Percentiles rank a stretch among this genome's conserved stretches.
These are phyloP conservation scores for Tilletia indica DNA, from an alignment of 1,284 basidiomycete genomes.

Conservation along the genomic window DNA sequence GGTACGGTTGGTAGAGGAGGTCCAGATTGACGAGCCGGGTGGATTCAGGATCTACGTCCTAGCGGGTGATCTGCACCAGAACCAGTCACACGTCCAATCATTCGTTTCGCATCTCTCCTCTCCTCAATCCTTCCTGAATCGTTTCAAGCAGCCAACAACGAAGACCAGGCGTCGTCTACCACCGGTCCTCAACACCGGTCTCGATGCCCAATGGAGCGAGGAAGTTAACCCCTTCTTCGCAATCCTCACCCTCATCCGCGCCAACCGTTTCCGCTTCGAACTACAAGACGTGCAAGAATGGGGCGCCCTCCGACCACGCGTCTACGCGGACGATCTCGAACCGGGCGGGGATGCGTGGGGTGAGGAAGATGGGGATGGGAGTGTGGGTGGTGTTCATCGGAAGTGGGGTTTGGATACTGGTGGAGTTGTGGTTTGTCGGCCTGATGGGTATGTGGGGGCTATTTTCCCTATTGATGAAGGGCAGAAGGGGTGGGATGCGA, in stretches of 20 bases:
- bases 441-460: constrained; percentile 71
- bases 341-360: constrained; percentile 51
- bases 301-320: constrained; percentile 57
- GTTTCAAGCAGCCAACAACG: constrained; percentile 31
- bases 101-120: constrained; percentile 36
- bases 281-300: constrained; percentile 44
- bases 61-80: constrained; percentile 61
- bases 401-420: constrained; percentile 64
- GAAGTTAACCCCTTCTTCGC: constrained; percentile 55
- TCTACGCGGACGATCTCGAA: constrained; percentile 60
- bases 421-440: constrained; percentile 68
- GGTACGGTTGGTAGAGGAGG: constrained; percentile 68
- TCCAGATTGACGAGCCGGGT: constrained; percentile 64
- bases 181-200: constrained; percentile 40
- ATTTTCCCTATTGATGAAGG: constrained; percentile 63
- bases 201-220: constrained; percentile 34
- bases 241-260: constrained; percentile 47
- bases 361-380: constrained; percentile 54
- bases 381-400: constrained; percentile 57
- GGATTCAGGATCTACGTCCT: constrained; percentile 75
- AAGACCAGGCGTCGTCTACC: constrained; percentile 23
- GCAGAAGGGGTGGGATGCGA: constrained; percentile 53
- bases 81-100: constrained; percentile 29
- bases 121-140: constrained; percentile 42
- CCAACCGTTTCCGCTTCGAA: constrained; percentile 49